Evolutionary conservation across 129 eudicot genomes (phyloP).

Genomic region (Helichrysum umbraculigerum): DNA sequence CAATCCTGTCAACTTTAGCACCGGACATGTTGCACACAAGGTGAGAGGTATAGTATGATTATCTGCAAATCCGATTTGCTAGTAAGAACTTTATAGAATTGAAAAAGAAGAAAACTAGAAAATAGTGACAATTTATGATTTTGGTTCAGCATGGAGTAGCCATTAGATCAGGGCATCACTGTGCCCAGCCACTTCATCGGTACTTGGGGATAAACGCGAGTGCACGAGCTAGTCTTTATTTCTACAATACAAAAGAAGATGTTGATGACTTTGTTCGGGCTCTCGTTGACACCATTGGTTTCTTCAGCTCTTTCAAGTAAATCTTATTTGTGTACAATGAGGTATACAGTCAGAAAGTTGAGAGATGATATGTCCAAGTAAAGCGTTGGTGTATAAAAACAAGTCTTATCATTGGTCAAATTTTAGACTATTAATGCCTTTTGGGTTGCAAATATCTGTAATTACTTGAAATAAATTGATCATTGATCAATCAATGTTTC

Average conservation of each 20-base stretch:
- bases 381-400: too few species aligned
- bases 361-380: too few species aligned
- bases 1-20: too few species aligned
- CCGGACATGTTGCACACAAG: too few species aligned
- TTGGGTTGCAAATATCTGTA: too few species aligned
- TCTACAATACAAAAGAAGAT: conserved; percentile 85
- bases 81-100: background rate
- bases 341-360: too few species aligned
- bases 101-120: too few species aligned
- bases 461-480: too few species aligned
- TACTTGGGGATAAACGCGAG: conserved; percentile 74
- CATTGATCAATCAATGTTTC: too few species aligned
- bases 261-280: conserved; percentile 65
- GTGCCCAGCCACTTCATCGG: conserved; percentile 97
- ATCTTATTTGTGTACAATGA: background rate
- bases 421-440: too few species aligned
- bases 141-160: conserved; percentile 81
- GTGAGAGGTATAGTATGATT: background rate
- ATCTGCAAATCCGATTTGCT: background rate
- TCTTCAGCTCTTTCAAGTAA: conserved; percentile 70
- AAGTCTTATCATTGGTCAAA: too few species aligned
- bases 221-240: conserved; percentile 90
- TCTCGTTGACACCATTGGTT: conserved; percentile 61
- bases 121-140: background rate
- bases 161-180: conserved; percentile 93